A percentile compares a stretch with the other conserved stretches of the same genome.
Conservation (phyloP, 2,329 filamentous ascomycete species). For the Chalaropsis ovoidea region DNA sequence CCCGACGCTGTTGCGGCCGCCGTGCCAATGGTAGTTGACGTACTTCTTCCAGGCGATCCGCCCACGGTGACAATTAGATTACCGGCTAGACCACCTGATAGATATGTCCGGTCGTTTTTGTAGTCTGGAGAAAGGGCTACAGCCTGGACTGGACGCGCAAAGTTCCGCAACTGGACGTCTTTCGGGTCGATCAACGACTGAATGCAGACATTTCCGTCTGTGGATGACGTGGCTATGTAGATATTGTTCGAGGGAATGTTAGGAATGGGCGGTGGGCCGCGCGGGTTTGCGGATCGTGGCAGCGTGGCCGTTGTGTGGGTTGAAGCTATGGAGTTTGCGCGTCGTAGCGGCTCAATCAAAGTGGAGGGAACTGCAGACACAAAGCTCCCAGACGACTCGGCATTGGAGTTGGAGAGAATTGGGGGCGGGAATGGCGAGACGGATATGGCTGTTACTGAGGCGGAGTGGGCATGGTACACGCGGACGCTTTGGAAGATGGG, state of each 20-base stretch:
- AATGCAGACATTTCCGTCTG: slow-evolving; percentile 91
- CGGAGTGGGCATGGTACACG: slow-evolving; percentile 84
- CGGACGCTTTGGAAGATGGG: slow-evolving; percentile 72
- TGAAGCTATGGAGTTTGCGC: slow-evolving; percentile 29
- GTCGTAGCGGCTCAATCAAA: slow-evolving; percentile 27
- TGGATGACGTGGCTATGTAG: slow-evolving; percentile 83
- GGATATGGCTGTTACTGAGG: slow-evolving; percentile 80
- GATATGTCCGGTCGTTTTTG: slow-evolving; percentile 75
- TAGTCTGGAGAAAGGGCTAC: slow-evolving; percentile 93
- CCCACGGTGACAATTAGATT: slow-evolving; percentile 78
- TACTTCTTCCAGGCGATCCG: slow-evolving; percentile 68
- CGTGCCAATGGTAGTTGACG: slow-evolving; percentile 77
- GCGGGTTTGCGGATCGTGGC: slow-evolving; percentile 35
- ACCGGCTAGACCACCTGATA: slow-evolving; percentile 83
- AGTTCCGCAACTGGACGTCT: slow-evolving; percentile 86
- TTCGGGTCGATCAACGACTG: slow-evolving; percentile 77
- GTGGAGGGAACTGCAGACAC: slow-evolving; percentile 17
- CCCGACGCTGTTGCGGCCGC: slow-evolving; percentile 74
- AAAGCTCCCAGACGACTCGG: slow-evolving; percentile 11
- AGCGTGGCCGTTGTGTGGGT: slow-evolving; percentile 41
- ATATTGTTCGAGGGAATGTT: slow-evolving; percentile 80
- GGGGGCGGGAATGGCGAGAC: slow-evolving; percentile 72
- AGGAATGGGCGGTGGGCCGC: slow-evolving; percentile 49
- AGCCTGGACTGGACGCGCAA: slow-evolving; percentile 81
- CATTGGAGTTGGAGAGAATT: slow-evolving; percentile 29